These are phyloP conservation scores for Solanum sparsipilum DNA, from an alignment of 257 asterid genomes.

Conservation along the genomic window DNA sequence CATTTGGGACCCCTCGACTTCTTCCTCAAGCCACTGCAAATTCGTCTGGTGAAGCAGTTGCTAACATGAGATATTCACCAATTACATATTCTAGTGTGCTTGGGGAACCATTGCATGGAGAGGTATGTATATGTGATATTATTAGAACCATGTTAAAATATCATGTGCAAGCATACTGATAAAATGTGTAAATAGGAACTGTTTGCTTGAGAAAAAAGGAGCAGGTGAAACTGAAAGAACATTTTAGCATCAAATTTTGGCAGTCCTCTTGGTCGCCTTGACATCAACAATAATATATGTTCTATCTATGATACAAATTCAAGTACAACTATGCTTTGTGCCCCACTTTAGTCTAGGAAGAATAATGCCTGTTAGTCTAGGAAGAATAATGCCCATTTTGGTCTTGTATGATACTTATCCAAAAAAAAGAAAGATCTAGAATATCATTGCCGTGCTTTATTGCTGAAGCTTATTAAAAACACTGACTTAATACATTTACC, in stretches of 20 bases:
- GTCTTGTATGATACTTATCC: background rate
- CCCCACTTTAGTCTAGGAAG: background rate
- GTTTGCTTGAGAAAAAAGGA: background rate
- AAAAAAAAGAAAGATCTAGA: background rate
- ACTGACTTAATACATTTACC: background rate
- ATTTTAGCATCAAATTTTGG: background rate
- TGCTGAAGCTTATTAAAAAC: background rate
- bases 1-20: slow-evolving; percentile 94
- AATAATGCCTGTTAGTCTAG: background rate
- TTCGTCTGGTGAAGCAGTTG: slow-evolving; percentile 66
- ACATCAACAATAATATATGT: background rate
- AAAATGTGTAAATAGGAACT: background rate
- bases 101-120: slow-evolving; percentile 99
- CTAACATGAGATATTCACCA: slow-evolving; percentile 80
- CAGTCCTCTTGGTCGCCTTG: background rate
- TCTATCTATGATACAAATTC: background rate
- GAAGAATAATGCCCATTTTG: background rate
- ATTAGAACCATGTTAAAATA: background rate
- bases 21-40: slow-evolving; percentile 71
- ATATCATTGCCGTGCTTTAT: background rate
- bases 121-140: slow-evolving; percentile 40
- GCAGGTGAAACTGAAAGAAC: background rate
- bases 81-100: slow-evolving; percentile 96
- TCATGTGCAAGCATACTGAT: background rate
- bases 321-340: background rate